Evolutionary conservation across 306 rosid species (phyloP), one percentile per base, ranked within the genome.

Genomic region (Mimosa pudica): DNA sequence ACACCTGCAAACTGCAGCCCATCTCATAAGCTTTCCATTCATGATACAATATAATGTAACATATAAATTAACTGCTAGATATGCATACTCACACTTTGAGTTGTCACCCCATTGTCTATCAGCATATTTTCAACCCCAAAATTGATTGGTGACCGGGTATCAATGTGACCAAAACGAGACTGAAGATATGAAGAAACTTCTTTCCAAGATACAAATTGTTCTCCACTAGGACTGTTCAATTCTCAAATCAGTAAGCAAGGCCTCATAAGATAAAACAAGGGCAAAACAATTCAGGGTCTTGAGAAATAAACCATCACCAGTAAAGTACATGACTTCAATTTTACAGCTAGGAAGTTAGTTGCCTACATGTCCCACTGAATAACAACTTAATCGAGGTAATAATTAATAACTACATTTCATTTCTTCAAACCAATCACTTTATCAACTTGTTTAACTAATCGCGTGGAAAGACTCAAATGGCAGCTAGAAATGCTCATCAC

Each of bases 171-270:
- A 9, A 79, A 70, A 76, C 83, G 69, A 51, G 97, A 87, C 78
- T 84, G 93, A 82, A 93, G 79, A 79, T 86, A 87, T 2, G 86
- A 84, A 76, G 94, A 80, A 83, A 87, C 93, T 63, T 93, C 98
- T 81, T 86, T 89, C 87, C 94, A 89, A 77, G 93, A 81, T 35
- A 91, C 44, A 81, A 93, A 93, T n/a, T 91, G 97, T 82, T 88
- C 84, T 81, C 98, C 98, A 57, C 84, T 83, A 49, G 98, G 98
- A 90, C 98, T 93, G 92, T 32, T 65, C 58, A 82, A 64, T n/a
- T n/a, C 77, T 72, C 82, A 85, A 82, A 74, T 35, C 61, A 77
- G 70, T 6, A 55, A 7, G 75, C 78, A 74, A 81, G 77, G 49
- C 64, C 75, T 24, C 18, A 44, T 4, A 24, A 44, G 36, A 8